Evolutionary conservation across 768 basidiomycete genomes (phyloP).

Genomic region (Cubamyces sp.): DNA sequence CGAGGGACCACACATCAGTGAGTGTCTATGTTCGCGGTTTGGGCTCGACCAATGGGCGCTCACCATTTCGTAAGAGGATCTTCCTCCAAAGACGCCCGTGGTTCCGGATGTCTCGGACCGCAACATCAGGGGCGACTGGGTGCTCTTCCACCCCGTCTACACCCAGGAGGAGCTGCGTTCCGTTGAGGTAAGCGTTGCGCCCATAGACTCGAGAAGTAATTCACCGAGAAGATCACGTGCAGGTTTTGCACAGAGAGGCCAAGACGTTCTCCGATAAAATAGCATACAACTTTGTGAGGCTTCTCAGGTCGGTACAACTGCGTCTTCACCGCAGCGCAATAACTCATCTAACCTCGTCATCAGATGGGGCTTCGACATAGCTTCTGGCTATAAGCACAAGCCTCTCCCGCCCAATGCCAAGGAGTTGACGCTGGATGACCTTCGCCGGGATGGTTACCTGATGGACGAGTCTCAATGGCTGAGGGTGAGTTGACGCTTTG

Average conservation of each 20-base stretch:
- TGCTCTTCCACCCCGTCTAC: slow-evolving; percentile 93
- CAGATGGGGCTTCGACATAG: slow-evolving; percentile 78
- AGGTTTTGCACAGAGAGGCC: slow-evolving; percentile 74
- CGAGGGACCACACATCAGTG: slow-evolving; percentile 43
- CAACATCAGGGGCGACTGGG: slow-evolving; percentile 71
- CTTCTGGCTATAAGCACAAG: slow-evolving; percentile 84
- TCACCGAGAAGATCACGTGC: slow-evolving; percentile 1
- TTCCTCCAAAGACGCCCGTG: slow-evolving; percentile 12
- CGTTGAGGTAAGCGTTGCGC: slow-evolving; percentile 56
- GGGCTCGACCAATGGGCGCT: slow-evolving; percentile 2
- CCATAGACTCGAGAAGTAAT: background rate
- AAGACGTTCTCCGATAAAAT: slow-evolving; percentile 74
- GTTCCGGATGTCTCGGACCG: slow-evolving; percentile 10
- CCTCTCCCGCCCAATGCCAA: slow-evolving; percentile 56
- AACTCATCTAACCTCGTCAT: background rate
- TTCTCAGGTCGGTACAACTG: slow-evolving; percentile 46
- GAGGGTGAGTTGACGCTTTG: slow-evolving; percentile 45
- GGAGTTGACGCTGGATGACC: slow-evolving; percentile 71
- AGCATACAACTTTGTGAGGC: slow-evolving; percentile 63
- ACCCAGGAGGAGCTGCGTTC: slow-evolving; percentile 70
- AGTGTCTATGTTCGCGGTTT: background rate
- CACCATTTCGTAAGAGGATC: slow-evolving; percentile 22
- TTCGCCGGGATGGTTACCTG: slow-evolving; percentile 74
- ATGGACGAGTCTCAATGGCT: slow-evolving; percentile 82
- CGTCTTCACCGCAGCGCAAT: background rate